Evolutionary conservation across 495 filamentous ascomycete species (phyloP), one percentile per base, ranked within the genome.

Genomic region (Tuber aestivum): DNA sequence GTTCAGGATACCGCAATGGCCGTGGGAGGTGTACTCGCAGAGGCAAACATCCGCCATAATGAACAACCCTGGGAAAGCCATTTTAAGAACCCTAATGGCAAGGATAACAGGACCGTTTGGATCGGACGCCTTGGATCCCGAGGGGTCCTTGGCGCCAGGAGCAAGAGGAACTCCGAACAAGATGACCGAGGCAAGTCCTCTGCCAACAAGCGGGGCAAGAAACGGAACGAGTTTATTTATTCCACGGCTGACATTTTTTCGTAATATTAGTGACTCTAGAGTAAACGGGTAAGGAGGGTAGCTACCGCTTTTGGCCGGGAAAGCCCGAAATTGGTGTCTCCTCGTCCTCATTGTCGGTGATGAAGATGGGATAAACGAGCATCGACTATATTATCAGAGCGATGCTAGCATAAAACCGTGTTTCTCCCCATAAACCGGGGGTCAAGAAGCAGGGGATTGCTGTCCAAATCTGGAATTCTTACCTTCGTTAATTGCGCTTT

Each of bases 1-100:
- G 68, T 93, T 88, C 38, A 98, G 87, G 78, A 99, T 97, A 69
- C 96, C 95, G 83, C 95, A 99, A 85, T 99, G 95, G 69, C 95
- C 95, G 83, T 99, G 95, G n/a, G 92, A 95, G 10, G 95, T 98
- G 85, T 99, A 99, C 84, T 99, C 95, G 87, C 95, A 99, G 6
- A 99, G 90, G 83, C 95, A 98, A 70, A 99, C 95, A 84, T 99
- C 95, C 48, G 91, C 89, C 71, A 91, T 90, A 79, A 99, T 91
- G 84, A 95, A 99, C 70, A 99, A 88, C 50, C 91, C 87, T 10
- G 96, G 95, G 84, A 97, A 97, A 35, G 88, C 85, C 74, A 91
- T 88, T 74, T 94, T 91, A 65, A 99, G 86, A 27, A 97, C 88
- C 27, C 90, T 91, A 84, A 98, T 97, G 32, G 89, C 87, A 77